phyloP scores from a whole-genome alignment of 106 monocot genomes.

The Dioscorea zingiberensis region DNA sequence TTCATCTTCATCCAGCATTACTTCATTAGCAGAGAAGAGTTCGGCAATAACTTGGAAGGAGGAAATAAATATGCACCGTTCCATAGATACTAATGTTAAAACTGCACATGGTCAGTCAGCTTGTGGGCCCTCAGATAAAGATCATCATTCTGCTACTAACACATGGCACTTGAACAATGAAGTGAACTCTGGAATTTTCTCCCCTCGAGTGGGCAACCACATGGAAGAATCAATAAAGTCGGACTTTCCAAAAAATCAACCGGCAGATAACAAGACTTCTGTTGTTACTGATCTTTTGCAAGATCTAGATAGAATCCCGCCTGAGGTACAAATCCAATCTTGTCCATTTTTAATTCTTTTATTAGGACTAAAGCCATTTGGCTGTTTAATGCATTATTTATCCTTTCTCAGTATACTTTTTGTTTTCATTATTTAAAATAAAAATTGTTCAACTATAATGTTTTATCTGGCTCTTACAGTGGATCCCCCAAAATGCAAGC shows the following conservation, averaged over 20 bases:
- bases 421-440: too few species aligned
- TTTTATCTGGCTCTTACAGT: slow-evolving; percentile 46
- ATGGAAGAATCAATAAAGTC: slow-evolving; percentile 28
- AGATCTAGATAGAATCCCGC: slow-evolving; percentile 62
- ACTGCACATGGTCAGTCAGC: slow-evolving; percentile 67
- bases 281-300: slow-evolving; percentile 24
- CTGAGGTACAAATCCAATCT: slow-evolving; percentile 53
- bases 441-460: too few species aligned
- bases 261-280: slow-evolving; percentile 23
- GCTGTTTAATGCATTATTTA: too few species aligned
- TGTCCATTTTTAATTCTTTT: too few species aligned
- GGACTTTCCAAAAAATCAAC: slow-evolving; percentile 23
- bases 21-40: slow-evolving; percentile 27
- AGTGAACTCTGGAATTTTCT: slow-evolving; percentile 52
- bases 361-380: too few species aligned
- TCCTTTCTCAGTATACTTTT: too few species aligned
- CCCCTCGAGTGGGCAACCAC: slow-evolving; percentile 43
- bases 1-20: slow-evolving; percentile 35
- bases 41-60: slow-evolving; percentile 49
- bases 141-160: slow-evolving; percentile 30
- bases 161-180: slow-evolving; percentile 99
- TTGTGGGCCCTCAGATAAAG: slow-evolving; percentile 30
- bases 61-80: slow-evolving; percentile 27
- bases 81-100: slow-evolving; percentile 30
- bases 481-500: slow-evolving; percentile 91